A percentile compares a stretch with the other conserved stretches of the same genome.
These are phyloP conservation scores for Picochlorum costavermella DNA, from an alignment of 139 green algal genomes.

Conservation along the genomic window DNA sequence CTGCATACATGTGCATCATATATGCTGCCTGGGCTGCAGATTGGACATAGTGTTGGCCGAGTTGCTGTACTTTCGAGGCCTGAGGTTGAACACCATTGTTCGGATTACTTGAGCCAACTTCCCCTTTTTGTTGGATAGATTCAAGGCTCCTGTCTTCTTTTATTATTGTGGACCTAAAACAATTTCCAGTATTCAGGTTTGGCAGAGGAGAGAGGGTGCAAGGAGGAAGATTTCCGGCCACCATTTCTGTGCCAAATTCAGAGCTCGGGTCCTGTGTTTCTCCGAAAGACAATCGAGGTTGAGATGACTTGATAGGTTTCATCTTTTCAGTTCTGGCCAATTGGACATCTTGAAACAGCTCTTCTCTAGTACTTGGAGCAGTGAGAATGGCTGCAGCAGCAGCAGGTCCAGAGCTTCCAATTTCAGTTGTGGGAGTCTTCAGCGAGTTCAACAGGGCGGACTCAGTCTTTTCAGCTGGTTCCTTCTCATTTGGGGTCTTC, in stretches of 20 bases:
- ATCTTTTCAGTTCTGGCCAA: neutral
- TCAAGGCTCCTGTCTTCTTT: no score
- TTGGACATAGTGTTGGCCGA: neutral
- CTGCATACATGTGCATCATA: constrained; percentile 10
- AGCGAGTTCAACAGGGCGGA: neutral
- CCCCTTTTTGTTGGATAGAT: neutral
- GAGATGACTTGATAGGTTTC: neutral
- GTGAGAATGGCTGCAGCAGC: constrained; percentile 3
- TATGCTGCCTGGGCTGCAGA: constrained; percentile 3
- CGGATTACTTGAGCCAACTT: neutral
- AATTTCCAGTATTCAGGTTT: no score
- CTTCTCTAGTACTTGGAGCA: constrained; percentile 5
- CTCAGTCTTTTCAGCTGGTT: neutral
- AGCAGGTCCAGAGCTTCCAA: neutral
- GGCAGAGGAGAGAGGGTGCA: no score
- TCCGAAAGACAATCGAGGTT: constrained; percentile 9
- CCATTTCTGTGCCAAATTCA: neutral
- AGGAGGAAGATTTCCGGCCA: neutral
- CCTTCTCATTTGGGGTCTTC: neutral
- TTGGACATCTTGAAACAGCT: neutral
- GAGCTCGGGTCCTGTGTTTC: neutral
- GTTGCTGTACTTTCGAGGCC: neutral
- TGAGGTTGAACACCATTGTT: neutral
- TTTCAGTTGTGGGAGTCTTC: constrained; percentile 6
- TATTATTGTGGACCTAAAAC: no score